Evolutionary conservation across 768 basidiomycete species (phyloP).

Genomic region (Exidia glandulosa): DNA sequence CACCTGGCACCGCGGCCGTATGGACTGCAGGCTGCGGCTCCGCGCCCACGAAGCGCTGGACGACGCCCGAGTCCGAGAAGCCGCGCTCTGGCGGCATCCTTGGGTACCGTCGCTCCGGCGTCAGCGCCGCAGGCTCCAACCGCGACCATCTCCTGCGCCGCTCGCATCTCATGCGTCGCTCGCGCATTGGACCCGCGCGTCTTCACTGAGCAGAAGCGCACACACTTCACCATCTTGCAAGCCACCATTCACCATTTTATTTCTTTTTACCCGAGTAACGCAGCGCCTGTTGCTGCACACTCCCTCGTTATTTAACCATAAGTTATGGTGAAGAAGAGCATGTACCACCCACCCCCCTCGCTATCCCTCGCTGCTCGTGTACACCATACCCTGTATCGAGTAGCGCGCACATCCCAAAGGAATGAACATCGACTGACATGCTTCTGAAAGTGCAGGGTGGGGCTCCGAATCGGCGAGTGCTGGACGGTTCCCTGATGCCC

Average conservation of each 20-base stretch:
- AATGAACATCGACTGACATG: too few species aligned
- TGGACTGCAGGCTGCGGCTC: neutral
- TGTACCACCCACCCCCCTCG: too few species aligned
- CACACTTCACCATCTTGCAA: neutral
- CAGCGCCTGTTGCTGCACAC: neutral
- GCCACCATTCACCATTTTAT: neutral
- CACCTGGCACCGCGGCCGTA: neutral
- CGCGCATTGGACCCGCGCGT: too few species aligned
- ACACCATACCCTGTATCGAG: too few species aligned
- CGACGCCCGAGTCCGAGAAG: neutral
- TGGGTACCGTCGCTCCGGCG: neutral
- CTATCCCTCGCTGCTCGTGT: too few species aligned
- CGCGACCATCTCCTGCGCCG: neutral
- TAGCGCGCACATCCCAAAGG: too few species aligned
- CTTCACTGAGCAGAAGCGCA: too few species aligned
- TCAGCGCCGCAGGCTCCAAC: neutral
- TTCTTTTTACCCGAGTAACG: neutral
- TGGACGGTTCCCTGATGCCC: too few species aligned
- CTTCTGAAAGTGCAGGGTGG: too few species aligned
- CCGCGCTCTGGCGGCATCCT: neutral
- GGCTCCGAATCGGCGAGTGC: too few species aligned
- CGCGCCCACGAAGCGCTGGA: neutral
- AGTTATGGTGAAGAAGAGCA: neutral
- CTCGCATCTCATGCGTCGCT: too few species aligned
- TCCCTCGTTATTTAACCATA: neutral